Base-by-base conservation (phyloP, 768 basidiomycete genomes). In the Rhodosporidiobolus sp. region DNA sequence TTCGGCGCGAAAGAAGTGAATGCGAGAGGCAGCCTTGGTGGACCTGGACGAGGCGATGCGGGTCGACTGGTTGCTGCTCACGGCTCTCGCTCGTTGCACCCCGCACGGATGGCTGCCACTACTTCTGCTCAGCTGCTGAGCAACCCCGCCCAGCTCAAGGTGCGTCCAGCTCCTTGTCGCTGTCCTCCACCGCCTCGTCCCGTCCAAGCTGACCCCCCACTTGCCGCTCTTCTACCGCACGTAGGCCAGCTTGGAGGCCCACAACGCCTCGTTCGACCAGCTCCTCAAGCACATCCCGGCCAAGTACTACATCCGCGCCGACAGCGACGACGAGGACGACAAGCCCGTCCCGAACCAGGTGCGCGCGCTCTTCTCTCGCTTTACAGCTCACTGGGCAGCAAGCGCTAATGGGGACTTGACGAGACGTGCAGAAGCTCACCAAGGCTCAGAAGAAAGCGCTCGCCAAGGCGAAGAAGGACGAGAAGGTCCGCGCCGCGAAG, bases 401-500 rank as follows among this genome's bases (percentile, higher is more conserved):
- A 12, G 30, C 3, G 55, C 50, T 68, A 56, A 54, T n/a, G 0
- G 11, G 34, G 34, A 28, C 12, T 2, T 1, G 10, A 12, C 3
- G 1, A 1, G 11, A 59, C 54, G 19, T 30, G 52, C 43, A 35
- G 30, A 63, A 81, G 74, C 81, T 81, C 79, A 83, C 82, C 79
- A 93, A 88, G 82, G 94, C 92, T 82, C 90, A 92, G 76, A 85
- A 86, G 82, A 89, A 90, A 74, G 86, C 88, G 32, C 86, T 89
- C 4, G 93, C 91, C 79, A 92, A 94, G 78, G 89, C 88, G 54
- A 84, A 91, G 48, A 93, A 95, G 79, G 92, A 94, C 80, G 90
- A 72, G 26, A 45, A 63, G 2, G 48, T 74, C n/a, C 67, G 72
- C 11, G 63, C 62, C 2, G 72, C 75, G 16, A 69, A 76, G 69